Percentiles rank a stretch among this genome's conserved stretches.
Conservation (phyloP, 2,329 filamentous ascomycete genomes). For the Orbilia blumenaviensis region DNA sequence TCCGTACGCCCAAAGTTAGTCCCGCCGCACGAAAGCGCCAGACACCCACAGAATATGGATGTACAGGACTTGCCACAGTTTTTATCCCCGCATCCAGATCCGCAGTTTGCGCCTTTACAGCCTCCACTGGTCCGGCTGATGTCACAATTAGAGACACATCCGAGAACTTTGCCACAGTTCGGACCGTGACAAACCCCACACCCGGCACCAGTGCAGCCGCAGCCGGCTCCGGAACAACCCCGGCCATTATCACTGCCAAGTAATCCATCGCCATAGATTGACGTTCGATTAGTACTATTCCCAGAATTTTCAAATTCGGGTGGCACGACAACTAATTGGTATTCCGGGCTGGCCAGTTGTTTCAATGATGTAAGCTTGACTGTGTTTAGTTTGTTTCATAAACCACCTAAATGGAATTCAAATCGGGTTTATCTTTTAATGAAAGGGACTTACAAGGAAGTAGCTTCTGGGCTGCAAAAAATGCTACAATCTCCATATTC, state of each 20-base stretch:
- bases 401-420: too few relatives aligned
- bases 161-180: background rate
- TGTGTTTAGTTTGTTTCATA: background rate
- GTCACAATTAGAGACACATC: background rate
- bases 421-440: too few relatives aligned
- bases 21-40: background rate
- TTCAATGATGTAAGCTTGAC: background rate
- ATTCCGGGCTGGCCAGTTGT: background rate
- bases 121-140: background rate
- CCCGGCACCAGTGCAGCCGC: background rate
- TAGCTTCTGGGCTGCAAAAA: background rate
- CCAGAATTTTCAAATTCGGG: background rate
- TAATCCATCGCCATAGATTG: background rate
- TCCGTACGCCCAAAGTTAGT: background rate
- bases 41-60: background rate
- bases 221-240: background rate
- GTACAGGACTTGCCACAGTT: background rate
- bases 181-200: background rate
- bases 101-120: background rate
- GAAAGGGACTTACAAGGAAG: background rate
- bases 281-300: background rate
- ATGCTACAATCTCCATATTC: slow-evolving; percentile 1
- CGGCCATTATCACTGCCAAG: slow-evolving; percentile 1
- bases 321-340: background rate
- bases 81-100: background rate